Conservation (phyloP, 768 basidiomycete species). For the Pholiota microspora region DNA sequence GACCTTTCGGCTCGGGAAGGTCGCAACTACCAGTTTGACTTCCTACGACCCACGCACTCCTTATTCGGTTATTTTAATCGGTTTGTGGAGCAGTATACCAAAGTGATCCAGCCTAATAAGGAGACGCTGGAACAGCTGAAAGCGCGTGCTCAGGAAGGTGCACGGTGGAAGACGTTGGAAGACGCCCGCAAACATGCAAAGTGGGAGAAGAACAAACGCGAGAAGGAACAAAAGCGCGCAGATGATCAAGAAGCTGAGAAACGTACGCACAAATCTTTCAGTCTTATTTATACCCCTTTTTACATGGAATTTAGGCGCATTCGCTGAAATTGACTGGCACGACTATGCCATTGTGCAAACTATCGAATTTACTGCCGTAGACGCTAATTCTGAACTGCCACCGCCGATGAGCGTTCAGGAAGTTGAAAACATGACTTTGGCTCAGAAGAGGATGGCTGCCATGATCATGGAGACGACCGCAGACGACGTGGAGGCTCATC, state of each 20-base stretch:
- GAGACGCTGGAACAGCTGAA: constrained; percentile 71
- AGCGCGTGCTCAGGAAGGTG: constrained; percentile 58
- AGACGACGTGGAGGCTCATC: constrained; percentile 81
- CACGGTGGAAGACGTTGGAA: constrained; percentile 78
- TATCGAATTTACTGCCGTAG: constrained; percentile 94
- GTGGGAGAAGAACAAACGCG: constrained; percentile 84
- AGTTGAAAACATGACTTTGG: constrained; percentile 93
- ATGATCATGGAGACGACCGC: constrained; percentile 97
- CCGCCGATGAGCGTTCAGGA: constrained; percentile 96
- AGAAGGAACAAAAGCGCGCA: constrained; percentile 81
- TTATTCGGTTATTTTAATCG: constrained; percentile 97
- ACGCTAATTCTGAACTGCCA: constrained; percentile 87
- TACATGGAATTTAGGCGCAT: constrained; percentile 57
- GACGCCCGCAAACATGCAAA: constrained; percentile 76
- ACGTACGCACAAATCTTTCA: constrained; percentile 46
- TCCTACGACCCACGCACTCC: constrained; percentile 92
- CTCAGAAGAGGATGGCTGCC: constrained; percentile 96
- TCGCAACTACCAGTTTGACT: constrained; percentile 97
- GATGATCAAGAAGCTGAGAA: constrained; percentile 93
- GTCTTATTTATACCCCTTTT: constrained; percentile 1
- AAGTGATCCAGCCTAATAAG: constrained; percentile 80
- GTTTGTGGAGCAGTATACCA: constrained; percentile 94
- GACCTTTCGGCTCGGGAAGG: constrained; percentile 86
- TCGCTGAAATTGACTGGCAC: constrained; percentile 99
- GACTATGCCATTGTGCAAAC: constrained; percentile 98